Evolutionary conservation across 1,284 basidiomycete genomes (phyloP).

Genomic region (Sanguinoderma infundibulare): DNA sequence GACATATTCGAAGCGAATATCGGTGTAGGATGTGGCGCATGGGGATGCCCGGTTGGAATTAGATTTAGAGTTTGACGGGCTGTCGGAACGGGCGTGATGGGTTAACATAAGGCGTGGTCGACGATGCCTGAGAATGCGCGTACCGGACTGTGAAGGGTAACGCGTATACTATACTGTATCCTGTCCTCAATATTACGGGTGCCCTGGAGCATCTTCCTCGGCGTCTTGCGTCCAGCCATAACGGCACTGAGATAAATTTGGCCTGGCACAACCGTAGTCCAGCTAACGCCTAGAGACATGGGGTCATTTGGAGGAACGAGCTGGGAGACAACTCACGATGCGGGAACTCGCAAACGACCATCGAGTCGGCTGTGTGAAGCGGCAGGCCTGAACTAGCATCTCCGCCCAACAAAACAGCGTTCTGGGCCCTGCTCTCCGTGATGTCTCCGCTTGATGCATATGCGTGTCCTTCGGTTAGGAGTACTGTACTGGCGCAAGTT

Average conservation of each 20-base stretch:
- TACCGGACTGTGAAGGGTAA: background rate
- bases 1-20: too few relatives aligned
- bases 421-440: background rate
- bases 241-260: too few relatives aligned
- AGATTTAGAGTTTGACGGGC: background rate
- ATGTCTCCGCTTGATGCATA: background rate
- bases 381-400: background rate
- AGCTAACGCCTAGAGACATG: background rate
- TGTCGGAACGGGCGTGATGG: background rate
- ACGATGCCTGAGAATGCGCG: background rate
- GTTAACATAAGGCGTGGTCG: background rate
- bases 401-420: background rate
- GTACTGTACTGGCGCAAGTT: background rate
- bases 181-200: too few relatives aligned
- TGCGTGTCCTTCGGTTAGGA: background rate
- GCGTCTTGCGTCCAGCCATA: too few relatives aligned
- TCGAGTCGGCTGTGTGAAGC: background rate
- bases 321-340: background rate
- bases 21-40: background rate
- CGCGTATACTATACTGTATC: too few relatives aligned
- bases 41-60: background rate
- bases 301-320: background rate
- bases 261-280: too few relatives aligned
- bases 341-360: background rate
- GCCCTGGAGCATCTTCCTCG: too few relatives aligned